Base-by-base conservation (phyloP, 2,329 filamentous ascomycete genomes). In the Aspergillus sp. region DNA sequence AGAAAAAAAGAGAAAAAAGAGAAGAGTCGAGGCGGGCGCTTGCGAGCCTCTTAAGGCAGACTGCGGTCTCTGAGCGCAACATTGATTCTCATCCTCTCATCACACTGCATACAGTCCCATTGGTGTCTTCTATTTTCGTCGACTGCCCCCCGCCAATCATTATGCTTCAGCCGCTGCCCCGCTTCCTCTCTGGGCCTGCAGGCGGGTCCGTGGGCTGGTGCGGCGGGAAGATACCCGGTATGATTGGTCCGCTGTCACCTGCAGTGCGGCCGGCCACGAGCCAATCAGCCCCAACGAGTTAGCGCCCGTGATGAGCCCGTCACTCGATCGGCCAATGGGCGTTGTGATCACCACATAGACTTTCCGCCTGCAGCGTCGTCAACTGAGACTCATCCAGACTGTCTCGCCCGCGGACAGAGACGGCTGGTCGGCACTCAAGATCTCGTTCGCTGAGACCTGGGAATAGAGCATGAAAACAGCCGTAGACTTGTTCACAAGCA, bases 1-100 rank as follows among this genome's bases (percentile, higher is more conserved):
- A 81, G 86, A 85, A 79, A 78, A 72, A 70, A 73, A 72, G 68
- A 65, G 68, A 70, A 67, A 69, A 61, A 54, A 61, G 31, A 63
- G 55, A 55, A 48, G 51, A 58, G 66, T 52, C 47, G 45, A 40
- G n/a, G 35, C 52, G 44, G 61, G 64, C 59, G 62, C 61, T 56
- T 64, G 59, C 54, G 58, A 55, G 58, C 27, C 58, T 59, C 63
- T 66, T 62, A 60, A 62, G 57, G 53, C 39, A 23, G 35, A 37
- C 46, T 41, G 39, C 50, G 33, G 19, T 15, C 14, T 9, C n/a
- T 14, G n/a, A 17, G 15, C 15, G n/a, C 45, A 48, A 48, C n/a
- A 35, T 48, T 48, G n/a, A 44, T 23, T 50, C 53, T 55, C 52
- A 41, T 51, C 49, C 40, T 46, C 58, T 60, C 58, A 33, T 60